Percentiles rank a stretch among this genome's conserved stretches.
Conservation (phyloP, 2,329 filamentous ascomycete genomes). For the Rutstroemia sp. region DNA sequence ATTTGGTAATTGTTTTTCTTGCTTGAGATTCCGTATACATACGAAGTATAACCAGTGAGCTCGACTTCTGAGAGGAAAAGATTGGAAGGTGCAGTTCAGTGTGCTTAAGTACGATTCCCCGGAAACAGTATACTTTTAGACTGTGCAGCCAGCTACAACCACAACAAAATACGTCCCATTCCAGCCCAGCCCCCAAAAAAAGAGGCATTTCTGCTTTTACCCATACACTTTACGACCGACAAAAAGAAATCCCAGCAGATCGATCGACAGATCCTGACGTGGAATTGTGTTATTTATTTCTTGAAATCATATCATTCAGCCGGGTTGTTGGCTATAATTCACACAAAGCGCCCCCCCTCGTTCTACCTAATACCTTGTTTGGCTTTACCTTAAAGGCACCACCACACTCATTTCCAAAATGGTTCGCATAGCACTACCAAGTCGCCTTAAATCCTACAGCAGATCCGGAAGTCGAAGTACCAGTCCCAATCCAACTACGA, state of each 20-base stretch:
- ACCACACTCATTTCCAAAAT: constrained; percentile 29
- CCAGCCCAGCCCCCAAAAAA: too few relatives aligned
- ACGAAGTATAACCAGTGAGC: background rate
- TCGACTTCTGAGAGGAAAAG: background rate
- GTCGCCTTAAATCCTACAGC: constrained; percentile 43
- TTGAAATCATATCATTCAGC: background rate
- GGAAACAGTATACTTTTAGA: too few relatives aligned
- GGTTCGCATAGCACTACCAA: constrained; percentile 48
- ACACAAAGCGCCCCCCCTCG: background rate
- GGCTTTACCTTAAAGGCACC: background rate
- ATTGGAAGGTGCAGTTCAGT: constrained; percentile 2
- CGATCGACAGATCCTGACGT: too few relatives aligned
- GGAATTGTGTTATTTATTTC: too few relatives aligned
- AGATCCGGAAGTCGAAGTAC: constrained; percentile 33
- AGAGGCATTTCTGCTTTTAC: background rate
- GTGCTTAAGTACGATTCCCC: background rate
- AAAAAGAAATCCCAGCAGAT: too few relatives aligned
- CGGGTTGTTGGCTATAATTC: background rate
- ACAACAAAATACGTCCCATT: too few relatives aligned
- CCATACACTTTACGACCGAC: background rate
- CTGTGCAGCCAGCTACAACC: too few relatives aligned
- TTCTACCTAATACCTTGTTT: background rate
- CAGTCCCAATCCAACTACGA: constrained; percentile 32
- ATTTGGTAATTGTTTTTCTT: too few relatives aligned
- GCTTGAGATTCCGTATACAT: background rate